Evolutionary conservation across 441 rosid genomes (phyloP).

Genomic region (Mallotus repandus): DNA sequence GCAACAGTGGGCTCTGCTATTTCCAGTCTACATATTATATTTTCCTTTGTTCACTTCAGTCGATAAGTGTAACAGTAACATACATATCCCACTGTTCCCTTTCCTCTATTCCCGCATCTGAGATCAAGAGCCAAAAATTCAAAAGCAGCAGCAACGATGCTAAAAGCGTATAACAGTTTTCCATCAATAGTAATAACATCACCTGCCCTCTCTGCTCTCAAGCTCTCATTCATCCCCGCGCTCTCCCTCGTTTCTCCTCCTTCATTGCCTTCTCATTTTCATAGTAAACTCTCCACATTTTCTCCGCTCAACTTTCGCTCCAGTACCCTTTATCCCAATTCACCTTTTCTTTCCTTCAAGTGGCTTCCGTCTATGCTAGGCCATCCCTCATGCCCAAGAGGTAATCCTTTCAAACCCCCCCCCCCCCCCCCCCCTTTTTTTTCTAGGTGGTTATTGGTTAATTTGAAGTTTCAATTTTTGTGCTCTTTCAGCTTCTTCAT

Average conservation of each 20-base stretch:
- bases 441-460: not conserved
- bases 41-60: no score
- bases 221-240: slow-evolving; percentile 36
- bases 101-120: no score
- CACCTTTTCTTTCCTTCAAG: slow-evolving; percentile 20
- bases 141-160: slow-evolving; percentile 27
- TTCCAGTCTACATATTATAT: no score
- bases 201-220: slow-evolving; percentile 24
- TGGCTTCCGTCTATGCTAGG: slow-evolving; percentile 31
- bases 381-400: slow-evolving; percentile 25
- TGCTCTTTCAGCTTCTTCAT: slow-evolving; percentile 56
- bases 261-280: slow-evolving; percentile 23
- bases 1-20: no score
- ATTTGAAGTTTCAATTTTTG: not conserved
- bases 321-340: slow-evolving; percentile 30
- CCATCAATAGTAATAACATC: slow-evolving; percentile 34
- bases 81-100: no score
- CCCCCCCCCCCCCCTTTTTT: not conserved
- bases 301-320: slow-evolving; percentile 35
- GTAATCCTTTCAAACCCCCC: not conserved
- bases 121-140: not conserved
- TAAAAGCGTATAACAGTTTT: slow-evolving; percentile 42
- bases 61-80: no score
- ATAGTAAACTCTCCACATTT: slow-evolving; percentile 31
- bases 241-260: slow-evolving; percentile 22